Conservation (phyloP, 805 yeast genomes). For the Candida odintsovae region DNA sequence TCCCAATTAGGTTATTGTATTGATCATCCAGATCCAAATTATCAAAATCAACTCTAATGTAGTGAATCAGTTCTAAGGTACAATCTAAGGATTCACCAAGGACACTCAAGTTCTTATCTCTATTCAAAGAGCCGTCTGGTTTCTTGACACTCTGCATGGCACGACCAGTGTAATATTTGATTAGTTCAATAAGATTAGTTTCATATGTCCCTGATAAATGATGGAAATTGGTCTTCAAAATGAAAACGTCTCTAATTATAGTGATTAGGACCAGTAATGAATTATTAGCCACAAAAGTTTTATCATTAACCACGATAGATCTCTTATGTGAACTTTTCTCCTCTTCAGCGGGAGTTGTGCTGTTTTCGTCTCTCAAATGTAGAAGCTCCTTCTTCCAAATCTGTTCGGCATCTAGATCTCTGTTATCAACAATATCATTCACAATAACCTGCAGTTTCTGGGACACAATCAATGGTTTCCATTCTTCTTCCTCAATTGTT, state of each 20-base stretch:
- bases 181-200: slow-evolving; percentile 35
- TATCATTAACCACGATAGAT: slow-evolving; percentile 43
- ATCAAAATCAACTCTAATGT: slow-evolving; percentile 12
- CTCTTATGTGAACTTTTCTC: slow-evolving; percentile 28
- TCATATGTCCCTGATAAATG: slow-evolving; percentile 34
- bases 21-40: slow-evolving; percentile 9
- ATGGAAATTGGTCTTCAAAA: slow-evolving; percentile 53
- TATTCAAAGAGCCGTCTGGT: slow-evolving; percentile 16
- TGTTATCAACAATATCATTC: slow-evolving; percentile 45
- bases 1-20: slow-evolving; percentile 6
- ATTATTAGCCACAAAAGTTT: slow-evolving; percentile 54
- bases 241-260: slow-evolving; percentile 45
- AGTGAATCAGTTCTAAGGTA: slow-evolving; percentile 28
- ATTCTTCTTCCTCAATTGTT: slow-evolving; percentile 60
- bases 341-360: neutral
- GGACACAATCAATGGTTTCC: slow-evolving; percentile 70
- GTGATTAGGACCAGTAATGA: slow-evolving; percentile 36
- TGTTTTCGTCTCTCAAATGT: slow-evolving; percentile 13
- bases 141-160: slow-evolving; percentile 23
- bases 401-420: slow-evolving; percentile 37
- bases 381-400: slow-evolving; percentile 40
- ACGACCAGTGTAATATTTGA: slow-evolving; percentile 48
- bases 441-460: slow-evolving; percentile 41
- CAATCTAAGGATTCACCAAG: slow-evolving; percentile 39
- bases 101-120: slow-evolving; percentile 31